phyloP scores from a whole-genome alignment of 768 basidiomycete genomes.

The Cytidiella melzeri region DNA sequence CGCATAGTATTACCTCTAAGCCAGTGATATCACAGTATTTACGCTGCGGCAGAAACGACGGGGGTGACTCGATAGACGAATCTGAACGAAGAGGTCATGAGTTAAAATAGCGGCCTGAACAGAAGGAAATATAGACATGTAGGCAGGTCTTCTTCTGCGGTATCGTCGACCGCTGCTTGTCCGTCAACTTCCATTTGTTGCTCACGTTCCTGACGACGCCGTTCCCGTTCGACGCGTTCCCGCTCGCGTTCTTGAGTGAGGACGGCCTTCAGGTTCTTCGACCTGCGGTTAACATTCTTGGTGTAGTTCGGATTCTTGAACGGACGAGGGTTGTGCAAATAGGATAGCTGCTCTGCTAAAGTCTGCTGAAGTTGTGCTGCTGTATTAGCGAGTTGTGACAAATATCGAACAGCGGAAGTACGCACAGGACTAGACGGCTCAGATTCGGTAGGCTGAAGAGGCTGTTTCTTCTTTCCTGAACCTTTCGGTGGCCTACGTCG shows the following conservation, averaged over 20 bases:
- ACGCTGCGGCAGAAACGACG: constrained; percentile 68
- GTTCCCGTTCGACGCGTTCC: constrained; percentile 62
- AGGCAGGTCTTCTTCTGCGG: constrained; percentile 55
- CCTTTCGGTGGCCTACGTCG: constrained; percentile 33
- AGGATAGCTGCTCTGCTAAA: constrained; percentile 69
- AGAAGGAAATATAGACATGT: constrained; percentile 47
- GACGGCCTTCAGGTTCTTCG: constrained; percentile 77
- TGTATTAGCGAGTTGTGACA: neutral
- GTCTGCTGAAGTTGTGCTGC: constrained; percentile 35
- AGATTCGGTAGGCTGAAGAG: constrained; percentile 17
- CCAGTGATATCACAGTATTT: constrained; percentile 87
- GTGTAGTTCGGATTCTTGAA: constrained; percentile 73
- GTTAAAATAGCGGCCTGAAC: too few relatives aligned
- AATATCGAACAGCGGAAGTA: neutral
- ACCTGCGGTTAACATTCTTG: constrained; percentile 65
- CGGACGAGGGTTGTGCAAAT: constrained; percentile 59
- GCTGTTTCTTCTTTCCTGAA: constrained; percentile 24
- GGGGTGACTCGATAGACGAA: constrained; percentile 78
- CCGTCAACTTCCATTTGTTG: constrained; percentile 59
- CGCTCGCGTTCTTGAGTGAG: constrained; percentile 75
- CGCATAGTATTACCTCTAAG: constrained; percentile 68
- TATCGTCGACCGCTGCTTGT: constrained; percentile 18
- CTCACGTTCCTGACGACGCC: constrained; percentile 42
- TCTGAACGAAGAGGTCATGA: constrained; percentile 40
- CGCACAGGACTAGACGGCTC: constrained; percentile 27